Conservation (phyloP, 2,329 filamentous ascomycete species). For the Colletotrichum phormii region DNA sequence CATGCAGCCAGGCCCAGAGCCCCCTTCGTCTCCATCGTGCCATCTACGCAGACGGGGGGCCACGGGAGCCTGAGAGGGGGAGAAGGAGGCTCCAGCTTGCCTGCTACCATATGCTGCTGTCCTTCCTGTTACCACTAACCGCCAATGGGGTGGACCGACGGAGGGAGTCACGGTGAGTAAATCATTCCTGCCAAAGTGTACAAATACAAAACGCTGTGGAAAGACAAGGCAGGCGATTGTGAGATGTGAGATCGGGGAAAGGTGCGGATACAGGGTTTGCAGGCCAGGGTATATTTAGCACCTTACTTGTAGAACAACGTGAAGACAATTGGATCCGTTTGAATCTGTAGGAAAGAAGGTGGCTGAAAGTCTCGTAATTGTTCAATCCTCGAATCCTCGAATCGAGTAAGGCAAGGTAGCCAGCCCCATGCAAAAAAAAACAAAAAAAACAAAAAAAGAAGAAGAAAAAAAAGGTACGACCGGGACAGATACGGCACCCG, state of each 20-base stretch:
- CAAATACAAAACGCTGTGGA: neutral
- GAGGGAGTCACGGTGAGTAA: neutral
- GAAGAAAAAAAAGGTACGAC: neutral
- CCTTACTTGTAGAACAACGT: neutral
- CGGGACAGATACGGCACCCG: neutral
- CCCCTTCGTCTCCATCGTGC: conserved; percentile 6
- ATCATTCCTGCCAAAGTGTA: neutral
- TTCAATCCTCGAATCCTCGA: neutral
- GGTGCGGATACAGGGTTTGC: neutral
- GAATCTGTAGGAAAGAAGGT: neutral
- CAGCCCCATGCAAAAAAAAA: neutral
- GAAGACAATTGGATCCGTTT: neutral
- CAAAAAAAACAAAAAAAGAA: no score
- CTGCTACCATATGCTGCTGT: conserved; percentile 17
- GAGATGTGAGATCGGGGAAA: neutral
- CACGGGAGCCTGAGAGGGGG: neutral
- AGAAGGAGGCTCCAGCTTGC: conserved; percentile 6
- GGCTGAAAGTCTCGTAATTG: neutral
- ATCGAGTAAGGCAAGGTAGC: neutral
- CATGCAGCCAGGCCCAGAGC: neutral
- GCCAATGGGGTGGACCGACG: neutral
- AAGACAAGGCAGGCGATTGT: neutral
- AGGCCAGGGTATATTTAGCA: conserved; percentile 3
- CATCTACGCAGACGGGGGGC: conserved; percentile 2
- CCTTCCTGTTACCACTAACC: neutral